These are phyloP conservation scores for Rhododendron henanense DNA, from an alignment of 148 eudicot genomes.

Conservation along the genomic window DNA sequence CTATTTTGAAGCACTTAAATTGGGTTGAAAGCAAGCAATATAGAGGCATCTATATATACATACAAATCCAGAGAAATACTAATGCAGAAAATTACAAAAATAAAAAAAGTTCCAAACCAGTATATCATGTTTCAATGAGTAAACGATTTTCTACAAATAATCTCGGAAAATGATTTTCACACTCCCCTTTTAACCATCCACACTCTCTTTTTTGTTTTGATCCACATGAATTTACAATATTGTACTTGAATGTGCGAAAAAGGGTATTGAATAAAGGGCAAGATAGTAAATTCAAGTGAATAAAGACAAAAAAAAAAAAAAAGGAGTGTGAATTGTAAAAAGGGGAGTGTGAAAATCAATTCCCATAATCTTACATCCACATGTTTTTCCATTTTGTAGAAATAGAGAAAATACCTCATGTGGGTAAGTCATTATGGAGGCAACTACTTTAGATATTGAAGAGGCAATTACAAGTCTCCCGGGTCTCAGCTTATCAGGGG, in stretches of 20 bases:
- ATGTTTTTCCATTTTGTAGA: not conserved
- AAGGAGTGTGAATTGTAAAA: no score
- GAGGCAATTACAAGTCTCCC: conserved; percentile 78
- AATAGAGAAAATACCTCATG: conserved; percentile 58
- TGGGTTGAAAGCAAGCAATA: not conserved
- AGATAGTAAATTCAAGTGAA: no score
- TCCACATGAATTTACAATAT: no score
- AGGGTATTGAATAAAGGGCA: no score
- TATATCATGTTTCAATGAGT: not conserved
- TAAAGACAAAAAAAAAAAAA: no score
- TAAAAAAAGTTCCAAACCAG: not conserved
- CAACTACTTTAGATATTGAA: conserved; percentile 62
- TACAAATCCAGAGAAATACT: not conserved
- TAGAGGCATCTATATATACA: not conserved
- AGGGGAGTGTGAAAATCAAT: no score
- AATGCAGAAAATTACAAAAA: not conserved
- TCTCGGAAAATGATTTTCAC: not conserved
- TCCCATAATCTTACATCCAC: no score
- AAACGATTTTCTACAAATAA: not conserved
- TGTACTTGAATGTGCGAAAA: no score
- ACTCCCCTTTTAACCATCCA: no score
- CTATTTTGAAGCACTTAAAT: not conserved
- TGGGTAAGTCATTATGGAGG: conserved; percentile 82
- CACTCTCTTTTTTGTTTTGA: no score
- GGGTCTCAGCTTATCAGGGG: conserved; percentile 49